Evolutionary conservation across 768 basidiomycete species (phyloP), one percentile per base, ranked within the genome.

Genomic region (Trametes sanguinea): DNA sequence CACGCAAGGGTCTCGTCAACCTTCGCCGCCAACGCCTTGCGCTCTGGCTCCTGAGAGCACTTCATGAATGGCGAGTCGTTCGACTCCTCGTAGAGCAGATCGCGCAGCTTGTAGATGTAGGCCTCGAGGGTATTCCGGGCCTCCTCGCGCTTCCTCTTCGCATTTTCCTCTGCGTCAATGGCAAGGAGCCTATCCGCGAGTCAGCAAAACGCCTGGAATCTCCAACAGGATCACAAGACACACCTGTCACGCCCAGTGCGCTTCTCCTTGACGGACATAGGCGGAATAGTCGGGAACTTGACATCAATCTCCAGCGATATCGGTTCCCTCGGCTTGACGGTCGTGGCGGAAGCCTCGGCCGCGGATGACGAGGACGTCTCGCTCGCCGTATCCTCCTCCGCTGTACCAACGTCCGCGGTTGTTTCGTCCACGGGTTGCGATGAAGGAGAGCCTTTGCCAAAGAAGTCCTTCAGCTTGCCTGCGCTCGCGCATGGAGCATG

Each of bases 71-170:
- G 90, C 6, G 88, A 85, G 7, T 85, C 82, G n/a, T 59, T 17
- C 4, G 76, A 67, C 66, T 84, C 83, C 42, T 89, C 86, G 33
- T 84, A 81, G 33, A 98, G 78, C 9, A 96, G 80, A 70, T 94
- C 94, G 22, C 92, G 87, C 37, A 97, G 76, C 62, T 88, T 84
- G 77, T 99, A 99, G n/a, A 98, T 75, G 71, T 97, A 97, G 35
- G 89, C 85, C 74, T 99, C 97, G 54, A 99, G 85, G 29, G 83
- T 80, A 75, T 99, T 99, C 33, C 89, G 82, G 2, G 94, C 93
- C 73, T 98, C 97, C 69, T 95, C 95, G 35, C 87, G 87, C 55
- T 85, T 85, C 35, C 79, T 81, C 73, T 92, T 94, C 16, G 86
- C 83, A 2, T 80, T 77, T 76, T 98, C 95, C 57, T 89, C 86